Base-by-base conservation (phyloP, 176 grass and related monocot species). In the Cenchrus americanus region DNA sequence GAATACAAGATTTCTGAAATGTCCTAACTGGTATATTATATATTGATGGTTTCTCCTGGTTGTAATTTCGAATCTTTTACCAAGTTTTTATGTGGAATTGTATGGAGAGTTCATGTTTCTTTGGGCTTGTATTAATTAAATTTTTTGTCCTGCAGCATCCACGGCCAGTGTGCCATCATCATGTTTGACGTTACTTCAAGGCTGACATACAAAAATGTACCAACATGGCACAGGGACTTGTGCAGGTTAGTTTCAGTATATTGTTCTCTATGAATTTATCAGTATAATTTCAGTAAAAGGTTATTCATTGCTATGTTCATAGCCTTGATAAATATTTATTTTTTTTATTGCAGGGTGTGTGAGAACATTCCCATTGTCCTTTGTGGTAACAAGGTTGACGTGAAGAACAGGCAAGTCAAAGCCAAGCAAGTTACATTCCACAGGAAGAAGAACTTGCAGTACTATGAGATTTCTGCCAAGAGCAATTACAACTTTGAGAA, bases 401-500 rank as follows among this genome's bases (percentile, higher is more conserved):
- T 94, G 7, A 94, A 89, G 73, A 94, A 91, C 76, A 87, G 92
- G 32, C 92, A 89, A 48, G 92, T 94, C 11, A 94, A 91, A 79
- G 92, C 92, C 32, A 94, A 91, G 80, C 83, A 88, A 62, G 92
- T 94, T 66, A 94, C 92, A 23, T 94, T 94, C 76, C 89, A 94
- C 79, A 86, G 92, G 65, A 91, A 94, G 79, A 94, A 94, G 82
- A 94, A 94, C 75, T 71, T 94, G 79, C 92, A 94, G 63, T 94
- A 94, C 75, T 94, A 94, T 34, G 92, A 94, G 72, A 91, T 94
- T 58, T 94, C 92, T 76, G 92, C 92, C 15, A 94, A 94, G 92
- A 91, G 92, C 75, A 94, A 94, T 79, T 94, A 94, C 86, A 94
- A 94, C 75, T 94, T 94, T 34, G 92, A 94, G 64, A 94, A 94